Evolutionary conservation across 305 asterid genomes (phyloP), one percentile per base, ranked within the genome.

Genomic region (Rubia tinctorum): DNA sequence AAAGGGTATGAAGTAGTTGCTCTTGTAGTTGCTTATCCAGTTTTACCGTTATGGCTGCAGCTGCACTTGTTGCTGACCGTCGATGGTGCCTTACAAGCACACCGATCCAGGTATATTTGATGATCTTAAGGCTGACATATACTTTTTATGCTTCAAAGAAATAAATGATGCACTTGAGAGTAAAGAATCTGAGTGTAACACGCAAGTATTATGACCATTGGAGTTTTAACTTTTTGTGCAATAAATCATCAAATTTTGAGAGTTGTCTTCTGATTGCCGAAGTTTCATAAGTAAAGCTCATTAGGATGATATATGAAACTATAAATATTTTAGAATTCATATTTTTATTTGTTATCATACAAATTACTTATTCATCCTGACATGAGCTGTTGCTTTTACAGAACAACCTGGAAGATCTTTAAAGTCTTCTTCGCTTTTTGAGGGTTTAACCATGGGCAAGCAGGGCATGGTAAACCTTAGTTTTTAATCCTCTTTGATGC

Each of bases 21-120:
- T 55, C 40, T 4, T 37, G 0, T 37, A 5, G 40, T 37, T 37
- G 40, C 40, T 37, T 37, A 30, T 30, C 34, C 1, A 30, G 34
- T 30, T 30, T 30, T 30, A 0, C 34, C 34, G 1, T 30, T 27
- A 76, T 85, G 79, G 99, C 99, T 74, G 98, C 94, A 43, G 86
- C 94, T 78, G 91, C 94, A 68, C 90, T 95, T 77, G 81, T 82
- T 82, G 98, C 99, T 73, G 96, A 90, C 81, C 81, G 91, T 79
- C 86, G 99, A 73, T 95, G 97, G 99, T 95, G 99, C 86, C 98
- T 95, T 70, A 95, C 99, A 72, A 98, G 99, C 71, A 95, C 99
- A 42, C 99, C 99, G 75, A 90, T 95, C 76, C 99, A 95, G 97
- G 99, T 94, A 74, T 77, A 63, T 71, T 77, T 69, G 66, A 60